Percentiles rank a stretch among this genome's conserved stretches.
phyloP scores from a whole-genome alignment of 2,329 filamentous ascomycete species.

The Penicillium sp. region DNA sequence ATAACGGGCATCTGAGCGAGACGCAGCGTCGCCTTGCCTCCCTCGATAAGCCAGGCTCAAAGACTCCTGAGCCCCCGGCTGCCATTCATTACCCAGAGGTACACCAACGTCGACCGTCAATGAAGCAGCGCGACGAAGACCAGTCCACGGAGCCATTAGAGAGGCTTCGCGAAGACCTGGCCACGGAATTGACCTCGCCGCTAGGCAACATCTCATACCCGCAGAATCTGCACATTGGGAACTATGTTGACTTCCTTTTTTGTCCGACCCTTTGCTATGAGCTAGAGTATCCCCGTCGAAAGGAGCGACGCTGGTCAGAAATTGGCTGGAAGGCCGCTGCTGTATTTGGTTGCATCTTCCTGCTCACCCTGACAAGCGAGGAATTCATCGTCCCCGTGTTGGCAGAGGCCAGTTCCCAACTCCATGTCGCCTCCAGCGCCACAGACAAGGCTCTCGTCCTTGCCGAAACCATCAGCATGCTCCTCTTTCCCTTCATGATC shows the following conservation, averaged over 20 bases:
- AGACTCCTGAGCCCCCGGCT: slow-evolving; percentile 57
- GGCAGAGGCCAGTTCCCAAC: slow-evolving; percentile 62
- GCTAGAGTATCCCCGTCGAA: slow-evolving; percentile 84
- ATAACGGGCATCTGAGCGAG: slow-evolving; percentile 91
- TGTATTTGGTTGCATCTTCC: slow-evolving; percentile 93
- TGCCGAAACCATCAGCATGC: slow-evolving; percentile 81
- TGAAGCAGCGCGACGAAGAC: slow-evolving; percentile 24
- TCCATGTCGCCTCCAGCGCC: slow-evolving; percentile 48
- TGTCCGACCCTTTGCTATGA: slow-evolving; percentile 98
- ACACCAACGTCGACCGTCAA: slow-evolving; percentile 30
- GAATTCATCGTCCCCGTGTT: slow-evolving; percentile 94
- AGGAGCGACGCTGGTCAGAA: slow-evolving; percentile 72
- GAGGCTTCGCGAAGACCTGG: slow-evolving; percentile 78
- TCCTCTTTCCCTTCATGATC: slow-evolving; percentile 96
- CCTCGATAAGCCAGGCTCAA: slow-evolving; percentile 71
- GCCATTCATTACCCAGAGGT: slow-evolving; percentile 72
- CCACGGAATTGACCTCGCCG: slow-evolving; percentile 85
- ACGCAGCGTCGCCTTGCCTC: slow-evolving; percentile 75
- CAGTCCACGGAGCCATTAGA: slow-evolving; percentile 55
- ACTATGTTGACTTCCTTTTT: slow-evolving; percentile 82
- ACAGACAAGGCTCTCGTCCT: slow-evolving; percentile 75
- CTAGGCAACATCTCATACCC: slow-evolving; percentile 89
- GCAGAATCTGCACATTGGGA: slow-evolving; percentile 74
- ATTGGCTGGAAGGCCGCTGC: slow-evolving; percentile 82
- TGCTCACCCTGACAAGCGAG: slow-evolving; percentile 85